Conservation (phyloP, 2,329 filamentous ascomycete species). For the Dichotomopilus funicola region DNA sequence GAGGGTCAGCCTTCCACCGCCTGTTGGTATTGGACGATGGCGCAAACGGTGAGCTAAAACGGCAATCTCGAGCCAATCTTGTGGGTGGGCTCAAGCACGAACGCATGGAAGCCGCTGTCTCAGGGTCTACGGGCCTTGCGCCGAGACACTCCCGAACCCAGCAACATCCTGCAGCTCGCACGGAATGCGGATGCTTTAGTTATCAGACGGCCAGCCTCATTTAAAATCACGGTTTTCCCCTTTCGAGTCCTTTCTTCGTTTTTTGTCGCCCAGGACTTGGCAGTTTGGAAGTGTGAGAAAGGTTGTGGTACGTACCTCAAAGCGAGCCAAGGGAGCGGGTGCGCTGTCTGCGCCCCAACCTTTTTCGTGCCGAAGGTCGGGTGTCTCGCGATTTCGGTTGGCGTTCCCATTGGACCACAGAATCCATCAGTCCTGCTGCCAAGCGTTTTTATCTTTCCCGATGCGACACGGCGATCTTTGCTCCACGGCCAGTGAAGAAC, state of each 20-base stretch:
- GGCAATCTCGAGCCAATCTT: neutral
- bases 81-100: no score
- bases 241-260: neutral
- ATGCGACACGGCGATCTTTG: neutral
- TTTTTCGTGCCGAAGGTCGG: slow-evolving; percentile 2
- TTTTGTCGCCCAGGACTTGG: neutral
- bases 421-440: slow-evolving; percentile 10
- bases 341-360: slow-evolving; percentile 5
- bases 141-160: neutral
- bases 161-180: neutral
- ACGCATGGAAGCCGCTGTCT: no score
- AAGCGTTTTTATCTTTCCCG: slow-evolving; percentile 24
- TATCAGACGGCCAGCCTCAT: slow-evolving; percentile 5
- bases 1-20: slow-evolving; percentile 2
- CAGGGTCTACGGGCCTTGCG: no score
- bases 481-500: neutral
- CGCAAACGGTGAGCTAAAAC: neutral
- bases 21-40: slow-evolving; percentile 7
- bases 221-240: neutral
- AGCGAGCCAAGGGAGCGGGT: neutral
- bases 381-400: slow-evolving; percentile 10
- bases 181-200: neutral
- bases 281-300: neutral
- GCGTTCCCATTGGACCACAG: slow-evolving; percentile 11
- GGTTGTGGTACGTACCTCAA: neutral